Evolutionary conservation across 2,329 filamentous ascomycete genomes (phyloP).

Genomic region (Penicillium sp.): DNA sequence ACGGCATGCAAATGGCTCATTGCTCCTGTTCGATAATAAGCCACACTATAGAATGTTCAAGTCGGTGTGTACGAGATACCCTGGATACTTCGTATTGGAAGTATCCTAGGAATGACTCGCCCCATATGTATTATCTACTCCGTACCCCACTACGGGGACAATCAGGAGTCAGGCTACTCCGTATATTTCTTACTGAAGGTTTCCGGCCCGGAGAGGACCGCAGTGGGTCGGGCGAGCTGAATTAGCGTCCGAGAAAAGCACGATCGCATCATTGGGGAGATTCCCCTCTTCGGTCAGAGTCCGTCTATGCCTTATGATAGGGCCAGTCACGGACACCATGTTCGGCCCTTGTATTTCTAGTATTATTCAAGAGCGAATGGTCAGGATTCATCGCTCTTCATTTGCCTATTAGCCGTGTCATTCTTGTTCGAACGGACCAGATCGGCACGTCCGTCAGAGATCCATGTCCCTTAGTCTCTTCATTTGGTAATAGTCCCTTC

Average conservation of each 20-base stretch:
- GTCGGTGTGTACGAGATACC: not conserved
- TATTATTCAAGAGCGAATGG: slow-evolving; percentile 9
- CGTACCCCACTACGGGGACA: slow-evolving; percentile 5
- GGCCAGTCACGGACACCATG: slow-evolving; percentile 8
- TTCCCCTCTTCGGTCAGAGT: slow-evolving; percentile 12
- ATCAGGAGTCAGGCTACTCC: not conserved
- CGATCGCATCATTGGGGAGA: slow-evolving; percentile 18
- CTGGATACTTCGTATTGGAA: not conserved
- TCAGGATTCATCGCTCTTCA: slow-evolving; percentile 21
- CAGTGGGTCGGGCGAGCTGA: slow-evolving; percentile 23
- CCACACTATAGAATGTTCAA: not conserved
- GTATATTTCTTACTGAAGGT: slow-evolving; percentile 23
- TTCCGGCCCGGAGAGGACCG: slow-evolving; percentile 26
- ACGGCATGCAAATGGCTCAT: slow-evolving; percentile 10
- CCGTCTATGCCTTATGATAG: slow-evolving; percentile 20
- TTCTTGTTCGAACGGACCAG: slow-evolving; percentile 8
- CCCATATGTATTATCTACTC: too few species aligned
- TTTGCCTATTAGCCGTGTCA: slow-evolving; percentile 21
- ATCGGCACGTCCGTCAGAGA: slow-evolving; percentile 20
- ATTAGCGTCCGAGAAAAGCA: slow-evolving; percentile 13
- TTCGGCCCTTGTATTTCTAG: slow-evolving; percentile 26
- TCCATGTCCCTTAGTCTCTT: slow-evolving; percentile 7
- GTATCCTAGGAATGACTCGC: not conserved
- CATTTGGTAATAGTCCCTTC: slow-evolving; percentile 12
- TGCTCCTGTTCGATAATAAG: not conserved